A percentile compares a stretch with the other conserved stretches of the same genome.
phyloP scores from a whole-genome alignment of 225 moss, liverwort and hornwort species.

The Pseudoscleropodium purum region DNA sequence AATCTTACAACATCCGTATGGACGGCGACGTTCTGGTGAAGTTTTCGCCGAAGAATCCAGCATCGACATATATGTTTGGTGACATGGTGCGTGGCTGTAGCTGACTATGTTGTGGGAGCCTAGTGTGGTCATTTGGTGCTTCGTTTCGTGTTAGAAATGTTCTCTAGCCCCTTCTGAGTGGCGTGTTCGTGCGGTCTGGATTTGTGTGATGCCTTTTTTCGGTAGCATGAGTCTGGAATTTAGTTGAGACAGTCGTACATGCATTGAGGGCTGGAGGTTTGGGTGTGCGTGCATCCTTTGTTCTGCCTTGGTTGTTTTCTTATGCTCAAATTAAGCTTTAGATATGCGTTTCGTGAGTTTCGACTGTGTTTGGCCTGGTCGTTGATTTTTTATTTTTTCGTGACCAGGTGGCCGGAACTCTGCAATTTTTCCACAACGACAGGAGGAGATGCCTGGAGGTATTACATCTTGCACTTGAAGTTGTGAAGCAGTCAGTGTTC shows the following conservation, averaged over 20 bases:
- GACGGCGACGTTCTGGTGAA: slow-evolving; percentile 86
- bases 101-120: neutral
- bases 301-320: neutral
- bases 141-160: neutral
- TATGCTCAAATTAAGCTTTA: accelerated
- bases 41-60: slow-evolving; percentile 90
- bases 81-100: slow-evolving; percentile 49
- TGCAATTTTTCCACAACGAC: slow-evolving; percentile 78
- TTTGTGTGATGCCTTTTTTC: neutral
- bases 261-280: neutral
- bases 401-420: slow-evolving; percentile 83
- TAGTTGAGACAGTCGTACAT: neutral
- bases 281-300: neutral
- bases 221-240: neutral
- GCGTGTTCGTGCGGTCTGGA: neutral
- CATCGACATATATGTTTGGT: slow-evolving; percentile 74
- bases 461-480: neutral
- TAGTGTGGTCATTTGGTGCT: neutral
- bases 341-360: neutral
- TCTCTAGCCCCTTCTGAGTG: neutral
- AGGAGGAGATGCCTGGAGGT: slow-evolving; percentile 93
- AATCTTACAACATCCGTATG: slow-evolving; percentile 89
- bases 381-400: neutral
- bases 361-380: accelerated
- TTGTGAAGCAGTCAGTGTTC: neutral